These are phyloP conservation scores for Falciphora oryzae DNA, from an alignment of 2,329 filamentous ascomycete genomes.

Conservation along the genomic window DNA sequence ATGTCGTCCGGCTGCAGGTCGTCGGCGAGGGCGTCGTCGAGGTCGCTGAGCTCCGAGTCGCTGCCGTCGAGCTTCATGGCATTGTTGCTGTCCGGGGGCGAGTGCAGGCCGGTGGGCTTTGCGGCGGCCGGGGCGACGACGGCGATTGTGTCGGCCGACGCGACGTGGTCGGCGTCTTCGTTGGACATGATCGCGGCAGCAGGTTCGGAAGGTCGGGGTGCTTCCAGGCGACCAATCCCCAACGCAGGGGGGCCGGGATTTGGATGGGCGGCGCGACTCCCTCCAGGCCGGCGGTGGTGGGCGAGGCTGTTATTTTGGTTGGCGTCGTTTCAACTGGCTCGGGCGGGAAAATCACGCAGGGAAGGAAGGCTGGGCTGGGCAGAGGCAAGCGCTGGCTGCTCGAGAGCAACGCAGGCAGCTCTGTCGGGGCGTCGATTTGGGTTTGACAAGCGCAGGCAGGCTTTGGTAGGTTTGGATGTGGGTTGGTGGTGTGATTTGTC, in stretches of 20 bases:
- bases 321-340: background rate
- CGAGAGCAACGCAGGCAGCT: conserved; percentile 8
- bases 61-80: conserved; percentile 52
- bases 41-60: conserved; percentile 62
- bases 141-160: conserved; percentile 27
- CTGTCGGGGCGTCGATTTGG: background rate
- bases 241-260: conserved; percentile 8
- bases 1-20: conserved; percentile 21
- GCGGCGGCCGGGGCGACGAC: conserved; percentile 20
- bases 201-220: conserved; percentile 15
- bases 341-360: background rate
- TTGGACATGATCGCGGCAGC: conserved; percentile 42
- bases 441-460: conserved; percentile 5
- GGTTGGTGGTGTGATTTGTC: background rate
- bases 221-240: conserved; percentile 19
- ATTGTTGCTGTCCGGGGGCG: conserved; percentile 59
- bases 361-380: background rate
- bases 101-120: conserved; percentile 49
- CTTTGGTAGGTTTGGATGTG: conserved; percentile 3
- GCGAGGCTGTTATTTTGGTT: conserved; percentile 6
- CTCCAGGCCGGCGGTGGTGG: conserved; percentile 6
- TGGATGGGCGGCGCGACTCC: conserved; percentile 1
- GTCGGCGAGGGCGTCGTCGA: conserved; percentile 48
- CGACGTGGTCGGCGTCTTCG: conserved; percentile 46
- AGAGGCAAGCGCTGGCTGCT: conserved; percentile 8